Conservation (phyloP, 73 alveolate genomes). For the Symbiodinium natans region DNA sequence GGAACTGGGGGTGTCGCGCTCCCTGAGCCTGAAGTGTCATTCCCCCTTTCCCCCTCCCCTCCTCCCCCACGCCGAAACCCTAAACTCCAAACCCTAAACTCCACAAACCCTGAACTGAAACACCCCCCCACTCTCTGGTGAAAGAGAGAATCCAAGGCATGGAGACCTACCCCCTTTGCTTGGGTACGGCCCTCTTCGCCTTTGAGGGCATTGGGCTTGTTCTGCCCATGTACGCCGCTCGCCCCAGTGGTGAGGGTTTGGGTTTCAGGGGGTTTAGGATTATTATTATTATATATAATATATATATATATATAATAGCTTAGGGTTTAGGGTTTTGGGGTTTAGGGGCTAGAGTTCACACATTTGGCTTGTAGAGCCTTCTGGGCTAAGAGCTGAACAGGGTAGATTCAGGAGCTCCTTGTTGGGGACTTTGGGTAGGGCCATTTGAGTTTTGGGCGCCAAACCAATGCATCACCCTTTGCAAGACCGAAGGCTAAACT, state of each 20-base stretch:
- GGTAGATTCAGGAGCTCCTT: background rate
- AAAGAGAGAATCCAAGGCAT: background rate
- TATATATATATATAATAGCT: too few species aligned
- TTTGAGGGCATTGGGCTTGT: constrained; percentile 77
- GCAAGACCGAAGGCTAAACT: too few species aligned
- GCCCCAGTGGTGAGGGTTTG: background rate
- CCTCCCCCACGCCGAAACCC: background rate
- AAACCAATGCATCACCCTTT: too few species aligned
- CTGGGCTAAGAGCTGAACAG: background rate
- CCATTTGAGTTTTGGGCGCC: too few species aligned
- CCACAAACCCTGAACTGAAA: background rate
- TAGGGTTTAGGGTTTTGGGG: background rate
- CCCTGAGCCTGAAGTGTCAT: too few species aligned
- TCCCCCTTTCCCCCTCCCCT: too few species aligned
- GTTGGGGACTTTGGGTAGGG: too few species aligned
- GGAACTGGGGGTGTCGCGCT: too few species aligned
- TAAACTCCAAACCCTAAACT: background rate
- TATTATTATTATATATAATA: too few species aligned
- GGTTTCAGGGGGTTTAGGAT: background rate
- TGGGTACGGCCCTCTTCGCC: constrained; percentile 59
- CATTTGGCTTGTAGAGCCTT: too few species aligned
- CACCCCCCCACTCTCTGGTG: too few species aligned
- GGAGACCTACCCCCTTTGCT: constrained; percentile 15
- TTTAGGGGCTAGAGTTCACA: background rate
- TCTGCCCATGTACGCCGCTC: constrained; percentile 52